Base-by-base conservation (phyloP, 805 yeast species). In the Torulaspora franciscae region DNA sequence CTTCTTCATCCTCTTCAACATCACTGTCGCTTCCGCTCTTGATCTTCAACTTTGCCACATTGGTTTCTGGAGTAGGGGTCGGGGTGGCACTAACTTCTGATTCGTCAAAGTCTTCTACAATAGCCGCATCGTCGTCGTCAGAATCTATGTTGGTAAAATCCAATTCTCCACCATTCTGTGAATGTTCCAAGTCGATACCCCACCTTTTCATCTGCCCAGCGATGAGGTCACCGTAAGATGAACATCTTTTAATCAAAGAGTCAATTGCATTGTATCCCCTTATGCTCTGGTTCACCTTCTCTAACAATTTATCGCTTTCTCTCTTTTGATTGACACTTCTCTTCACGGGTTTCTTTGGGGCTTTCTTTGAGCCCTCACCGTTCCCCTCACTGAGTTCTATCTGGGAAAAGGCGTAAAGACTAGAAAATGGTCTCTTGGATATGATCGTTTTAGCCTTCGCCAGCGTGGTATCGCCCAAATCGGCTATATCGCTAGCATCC, bases 191-290 rank as follows among this genome's bases (percentile, higher is more conserved):
- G 37, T 77, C 74, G n/a, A 88, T 87, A 27, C 97, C 97, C 99
- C 99, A 91, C 48, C 76, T 74, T 39, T 71, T 71, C 67, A 93
- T 86, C 50, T 86, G 93, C 9, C 68, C 63, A 4, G 88, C 73
- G 46, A 93, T 88, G 6, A 72, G 63, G 11, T 74, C 70, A 45
- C 97, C 95, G 52, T 85, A 82, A 13, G 77, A 76, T 7, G 89
- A 80, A 69, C 99, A 93, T 53, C 80, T 77, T 47, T 80, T 80
- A 49, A 93, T 87, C 52, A 93, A 71, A n/a, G 95, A 83, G 56
- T 91, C 98, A 35, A 93, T 95, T 0, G 99, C 98, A 49, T 81
- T 83, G 62, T 93, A 93, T 4, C 98, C 98, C 56, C 80, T 79
- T 50, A 93, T 71, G 11, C 88, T 83, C 50, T 75, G 69, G 37